phyloP scores from a whole-genome alignment of 2,329 filamentous ascomycete species.

The Ambrosiella xylebori region DNA sequence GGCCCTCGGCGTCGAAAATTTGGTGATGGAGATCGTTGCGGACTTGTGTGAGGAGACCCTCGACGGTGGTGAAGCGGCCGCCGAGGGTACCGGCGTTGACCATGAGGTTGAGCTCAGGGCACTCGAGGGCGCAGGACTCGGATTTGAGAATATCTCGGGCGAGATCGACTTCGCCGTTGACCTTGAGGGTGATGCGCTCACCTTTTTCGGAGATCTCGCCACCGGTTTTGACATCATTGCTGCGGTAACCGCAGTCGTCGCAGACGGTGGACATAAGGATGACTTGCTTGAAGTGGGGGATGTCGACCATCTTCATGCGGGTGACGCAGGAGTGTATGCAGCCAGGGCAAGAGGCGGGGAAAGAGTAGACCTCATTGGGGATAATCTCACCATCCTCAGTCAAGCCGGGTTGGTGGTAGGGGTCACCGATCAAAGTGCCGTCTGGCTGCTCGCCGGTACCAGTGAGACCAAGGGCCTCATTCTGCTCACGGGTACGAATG shows the following conservation, averaged over 20 bases:
- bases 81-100: conserved; percentile 90
- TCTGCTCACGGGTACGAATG: conserved; percentile 66
- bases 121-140: conserved; percentile 75
- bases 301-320: conserved; percentile 98
- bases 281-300: conserved; percentile 95
- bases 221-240: conserved; percentile 94
- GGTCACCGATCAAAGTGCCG: conserved; percentile 19
- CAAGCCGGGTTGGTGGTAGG: conserved; percentile 18
- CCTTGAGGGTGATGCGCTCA: conserved; percentile 61
- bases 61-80: conserved; percentile 90
- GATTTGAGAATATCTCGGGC: conserved; percentile 90
- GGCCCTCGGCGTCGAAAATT: conserved; percentile 55
- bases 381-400: conserved; percentile 59
- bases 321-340: conserved; percentile 75
- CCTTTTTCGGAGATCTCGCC: conserved; percentile 79
- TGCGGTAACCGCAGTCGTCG: conserved; percentile 80
- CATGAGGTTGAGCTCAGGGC: conserved; percentile 69
- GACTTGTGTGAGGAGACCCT: conserved; percentile 83
- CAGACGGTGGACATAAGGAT: conserved; percentile 91
- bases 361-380: conserved; percentile 79
- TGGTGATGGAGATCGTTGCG: conserved; percentile 74
- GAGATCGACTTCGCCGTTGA: conserved; percentile 55
- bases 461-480: conserved; percentile 64
- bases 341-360: conserved; percentile 81
- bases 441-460: conserved; percentile 29